A percentile compares a stretch with the other conserved stretches of the same genome.
phyloP scores from a whole-genome alignment of 108 stramenopile genomes.

The Epithemia pelagica region DNA sequence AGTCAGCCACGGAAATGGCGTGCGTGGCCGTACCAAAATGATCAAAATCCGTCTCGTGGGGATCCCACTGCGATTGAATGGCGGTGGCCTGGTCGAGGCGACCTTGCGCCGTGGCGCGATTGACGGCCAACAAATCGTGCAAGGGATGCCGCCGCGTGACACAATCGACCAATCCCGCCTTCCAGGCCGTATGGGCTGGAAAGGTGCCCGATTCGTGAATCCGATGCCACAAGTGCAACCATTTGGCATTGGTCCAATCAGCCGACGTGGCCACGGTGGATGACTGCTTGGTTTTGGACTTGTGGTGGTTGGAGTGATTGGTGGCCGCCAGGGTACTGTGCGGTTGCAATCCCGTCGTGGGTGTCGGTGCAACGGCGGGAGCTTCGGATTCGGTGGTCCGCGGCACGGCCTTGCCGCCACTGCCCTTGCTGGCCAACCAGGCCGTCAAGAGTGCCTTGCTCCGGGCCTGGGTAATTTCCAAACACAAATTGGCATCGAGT shows the following conservation, averaged over 20 bases:
- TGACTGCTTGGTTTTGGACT: background rate
- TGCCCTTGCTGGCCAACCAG: slow-evolving; percentile 4
- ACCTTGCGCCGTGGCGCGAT: slow-evolving; percentile 8
- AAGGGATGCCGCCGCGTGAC: slow-evolving; percentile 46
- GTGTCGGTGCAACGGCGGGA: too few species aligned
- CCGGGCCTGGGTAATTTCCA: slow-evolving; percentile 42
- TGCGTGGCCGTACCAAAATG: slow-evolving; percentile 25
- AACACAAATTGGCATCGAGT: slow-evolving; percentile 42
- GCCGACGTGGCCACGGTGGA: background rate
- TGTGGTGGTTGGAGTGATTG: background rate
- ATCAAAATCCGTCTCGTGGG: slow-evolving; percentile 24
- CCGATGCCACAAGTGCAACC: slow-evolving; percentile 40
- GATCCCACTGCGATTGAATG: slow-evolving; percentile 8
- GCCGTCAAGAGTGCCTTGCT: slow-evolving; percentile 7
- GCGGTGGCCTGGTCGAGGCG: background rate
- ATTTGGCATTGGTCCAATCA: slow-evolving; percentile 17
- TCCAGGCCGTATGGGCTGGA: slow-evolving; percentile 43
- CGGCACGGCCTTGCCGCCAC: background rate
- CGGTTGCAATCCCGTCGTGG: background rate
- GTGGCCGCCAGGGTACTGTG: background rate
- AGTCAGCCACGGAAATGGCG: slow-evolving; percentile 19
- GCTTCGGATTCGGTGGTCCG: too few species aligned
- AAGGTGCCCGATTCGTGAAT: slow-evolving; percentile 58
- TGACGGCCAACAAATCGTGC: slow-evolving; percentile 35
- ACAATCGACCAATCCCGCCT: slow-evolving; percentile 59